These are phyloP conservation scores for Pichia exigua DNA, from an alignment of 805 yeast species.

Conservation along the genomic window DNA sequence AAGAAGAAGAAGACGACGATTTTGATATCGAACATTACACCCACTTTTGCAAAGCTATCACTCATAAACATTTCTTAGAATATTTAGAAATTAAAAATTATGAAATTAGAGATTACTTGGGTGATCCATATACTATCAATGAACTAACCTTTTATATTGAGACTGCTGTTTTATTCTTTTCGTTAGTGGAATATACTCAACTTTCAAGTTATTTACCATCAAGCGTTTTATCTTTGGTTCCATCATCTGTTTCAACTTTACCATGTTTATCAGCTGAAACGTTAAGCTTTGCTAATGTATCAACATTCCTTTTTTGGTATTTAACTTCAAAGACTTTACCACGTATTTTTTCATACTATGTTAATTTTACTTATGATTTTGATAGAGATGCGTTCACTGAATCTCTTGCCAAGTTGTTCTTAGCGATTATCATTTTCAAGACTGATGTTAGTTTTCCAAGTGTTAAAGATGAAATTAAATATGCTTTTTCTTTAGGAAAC, in stretches of 20 bases:
- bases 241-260: conserved; percentile 13
- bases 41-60: conserved; percentile 7
- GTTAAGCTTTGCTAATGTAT: conserved; percentile 25
- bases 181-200: conserved; percentile 13
- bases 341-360: conserved; percentile 37
- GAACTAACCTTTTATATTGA: conserved; percentile 21
- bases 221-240: conserved; percentile 18
- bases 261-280: conserved; percentile 32
- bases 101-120: conserved; percentile 25
- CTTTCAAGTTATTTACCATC: conserved; percentile 21
- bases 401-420: conserved; percentile 37
- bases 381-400: conserved; percentile 46
- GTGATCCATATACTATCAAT: conserved; percentile 28
- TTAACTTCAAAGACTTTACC: conserved; percentile 35
- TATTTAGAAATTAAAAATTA: conserved; percentile 20
- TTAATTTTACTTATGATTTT: conserved; percentile 48
- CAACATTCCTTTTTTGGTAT: conserved; percentile 36
- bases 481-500: conserved; percentile 24
- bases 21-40: conserved; percentile 8
- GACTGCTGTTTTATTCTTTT: conserved; percentile 13
- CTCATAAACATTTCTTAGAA: conserved; percentile 10
- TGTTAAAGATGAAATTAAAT: conserved; percentile 26
- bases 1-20: conserved; percentile 34
- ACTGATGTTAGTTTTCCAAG: conserved; percentile 17
- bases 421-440: conserved; percentile 32